Conservation (phyloP, 2,329 filamentous ascomycete genomes). For the Remersonia thermophila region DNA sequence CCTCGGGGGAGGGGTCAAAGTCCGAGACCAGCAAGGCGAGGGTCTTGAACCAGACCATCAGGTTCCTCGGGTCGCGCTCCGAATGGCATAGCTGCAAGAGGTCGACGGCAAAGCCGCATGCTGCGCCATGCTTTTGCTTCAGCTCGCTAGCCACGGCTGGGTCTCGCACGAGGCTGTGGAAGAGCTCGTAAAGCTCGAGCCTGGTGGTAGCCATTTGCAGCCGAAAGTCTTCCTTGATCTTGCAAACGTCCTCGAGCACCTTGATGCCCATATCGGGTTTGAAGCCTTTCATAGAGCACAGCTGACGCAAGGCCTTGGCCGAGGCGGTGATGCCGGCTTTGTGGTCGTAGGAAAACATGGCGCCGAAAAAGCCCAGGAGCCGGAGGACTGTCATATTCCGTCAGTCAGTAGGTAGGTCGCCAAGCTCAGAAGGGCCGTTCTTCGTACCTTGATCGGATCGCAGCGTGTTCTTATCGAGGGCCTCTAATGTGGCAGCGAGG, state of each 20-base stretch:
- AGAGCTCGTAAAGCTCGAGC: constrained; percentile 38
- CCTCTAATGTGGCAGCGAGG: constrained; percentile 39
- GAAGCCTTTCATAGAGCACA: constrained; percentile 39
- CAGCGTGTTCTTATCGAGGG: constrained; percentile 33
- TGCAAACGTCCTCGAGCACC: constrained; percentile 37
- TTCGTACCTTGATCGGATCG: constrained; percentile 37
- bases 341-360: constrained; percentile 47
- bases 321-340: constrained; percentile 46
- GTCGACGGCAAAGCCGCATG: constrained; percentile 34
- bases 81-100: constrained; percentile 39
- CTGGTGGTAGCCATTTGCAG: constrained; percentile 40
- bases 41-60: constrained; percentile 45
- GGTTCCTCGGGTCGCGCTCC: constrained; percentile 45
- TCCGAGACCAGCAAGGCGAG: constrained; percentile 32
- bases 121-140: constrained; percentile 30
- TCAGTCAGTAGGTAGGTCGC: background rate
- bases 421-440: background rate
- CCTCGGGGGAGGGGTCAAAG: constrained; percentile 33
- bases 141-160: constrained; percentile 32
- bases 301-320: constrained; percentile 37
- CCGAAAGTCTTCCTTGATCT: constrained; percentile 44
- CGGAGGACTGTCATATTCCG: constrained; percentile 17
- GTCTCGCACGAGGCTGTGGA: constrained; percentile 32
- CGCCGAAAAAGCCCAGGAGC: constrained; percentile 40
- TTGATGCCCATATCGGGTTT: constrained; percentile 34